These are phyloP conservation scores for Wickerhamomyces rabaulensis DNA, from an alignment of 805 yeast genomes.

Conservation along the genomic window DNA sequence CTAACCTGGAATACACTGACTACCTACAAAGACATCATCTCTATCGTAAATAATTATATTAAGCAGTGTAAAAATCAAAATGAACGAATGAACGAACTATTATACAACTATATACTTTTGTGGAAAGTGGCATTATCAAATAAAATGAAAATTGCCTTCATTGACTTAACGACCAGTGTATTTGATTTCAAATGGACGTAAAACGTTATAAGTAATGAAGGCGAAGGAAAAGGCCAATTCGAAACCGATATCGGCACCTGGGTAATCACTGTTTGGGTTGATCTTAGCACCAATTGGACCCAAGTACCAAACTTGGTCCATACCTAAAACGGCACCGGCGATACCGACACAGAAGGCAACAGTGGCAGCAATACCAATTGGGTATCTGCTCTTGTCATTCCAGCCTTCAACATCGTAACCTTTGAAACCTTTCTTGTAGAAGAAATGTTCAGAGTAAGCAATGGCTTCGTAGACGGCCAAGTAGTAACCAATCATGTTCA, in stretches of 20 bases:
- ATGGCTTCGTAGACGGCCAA: slow-evolving; percentile 79
- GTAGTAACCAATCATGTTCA: slow-evolving; percentile 91
- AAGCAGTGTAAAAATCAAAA: not conserved
- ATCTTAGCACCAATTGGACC: slow-evolving; percentile 63
- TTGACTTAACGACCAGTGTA: slow-evolving; percentile 31
- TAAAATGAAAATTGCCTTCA: not conserved
- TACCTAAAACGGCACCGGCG: slow-evolving; percentile 83
- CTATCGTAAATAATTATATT: not conserved
- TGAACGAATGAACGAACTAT: not conserved
- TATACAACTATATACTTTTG: not conserved
- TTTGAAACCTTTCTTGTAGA: slow-evolving; percentile 58
- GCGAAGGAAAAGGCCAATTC: slow-evolving; percentile 70
- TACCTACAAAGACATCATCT: not conserved
- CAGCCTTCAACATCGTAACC: slow-evolving; percentile 63
- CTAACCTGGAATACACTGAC: too few species aligned
- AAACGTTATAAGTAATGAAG: slow-evolving; percentile 51
- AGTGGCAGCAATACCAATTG: slow-evolving; percentile 74
- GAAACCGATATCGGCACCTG: slow-evolving; percentile 85
- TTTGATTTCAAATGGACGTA: slow-evolving; percentile 65
- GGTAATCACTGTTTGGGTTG: slow-evolving; percentile 35
- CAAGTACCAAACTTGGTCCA: slow-evolving; percentile 79
- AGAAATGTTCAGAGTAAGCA: slow-evolving; percentile 74
- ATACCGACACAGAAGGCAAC: slow-evolving; percentile 77
- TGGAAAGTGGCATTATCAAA: not conserved
- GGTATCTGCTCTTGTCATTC: slow-evolving; percentile 52